Percentiles rank a stretch among this genome's conserved stretches.
Conservation (phyloP, 805 yeast genomes). For the Aciculoconidium aculeatum region DNA sequence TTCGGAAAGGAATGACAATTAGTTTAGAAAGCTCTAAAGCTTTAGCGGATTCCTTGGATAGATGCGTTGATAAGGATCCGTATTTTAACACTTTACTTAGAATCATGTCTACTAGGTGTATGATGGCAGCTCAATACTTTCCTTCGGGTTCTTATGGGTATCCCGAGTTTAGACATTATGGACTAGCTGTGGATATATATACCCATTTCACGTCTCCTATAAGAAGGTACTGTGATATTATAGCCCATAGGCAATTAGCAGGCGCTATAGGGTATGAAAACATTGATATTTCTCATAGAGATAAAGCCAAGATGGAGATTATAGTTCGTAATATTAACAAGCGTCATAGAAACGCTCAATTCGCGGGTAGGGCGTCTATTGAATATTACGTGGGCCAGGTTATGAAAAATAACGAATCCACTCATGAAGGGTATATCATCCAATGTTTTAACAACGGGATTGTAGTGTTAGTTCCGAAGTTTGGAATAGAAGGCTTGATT, state of each 20-base stretch:
- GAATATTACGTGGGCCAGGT: constrained; percentile 98
- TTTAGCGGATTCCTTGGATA: constrained; percentile 87
- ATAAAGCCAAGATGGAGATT: constrained; percentile 82
- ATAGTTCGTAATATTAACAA: constrained; percentile 85
- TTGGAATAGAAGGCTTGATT: constrained; percentile 92
- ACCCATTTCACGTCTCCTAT: constrained; percentile 99
- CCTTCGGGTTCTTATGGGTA: constrained; percentile 85
- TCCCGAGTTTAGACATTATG: constrained; percentile 92
- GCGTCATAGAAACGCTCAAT: constrained; percentile 96
- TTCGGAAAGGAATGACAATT: constrained; percentile 68
- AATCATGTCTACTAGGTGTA: constrained; percentile 96
- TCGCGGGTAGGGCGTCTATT: constrained; percentile 97
- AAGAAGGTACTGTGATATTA: constrained; percentile 95
- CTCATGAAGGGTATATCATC: constrained; percentile 86
- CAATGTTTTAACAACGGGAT: constrained; percentile 92
- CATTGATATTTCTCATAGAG: constrained; percentile 75
- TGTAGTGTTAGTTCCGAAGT: constrained; percentile 90
- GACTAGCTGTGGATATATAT: constrained; percentile 94
- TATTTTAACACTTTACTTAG: constrained; percentile 90
- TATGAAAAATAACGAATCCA: constrained; percentile 74
- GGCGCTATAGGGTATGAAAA: constrained; percentile 96
- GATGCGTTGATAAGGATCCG: constrained; percentile 79
- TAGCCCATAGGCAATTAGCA: constrained; percentile 95
- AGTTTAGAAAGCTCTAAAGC: constrained; percentile 84
- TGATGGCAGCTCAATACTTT: constrained; percentile 99